Base-by-base conservation (phyloP, 208 protist species). In the Crithidia acanthocephali region DNA sequence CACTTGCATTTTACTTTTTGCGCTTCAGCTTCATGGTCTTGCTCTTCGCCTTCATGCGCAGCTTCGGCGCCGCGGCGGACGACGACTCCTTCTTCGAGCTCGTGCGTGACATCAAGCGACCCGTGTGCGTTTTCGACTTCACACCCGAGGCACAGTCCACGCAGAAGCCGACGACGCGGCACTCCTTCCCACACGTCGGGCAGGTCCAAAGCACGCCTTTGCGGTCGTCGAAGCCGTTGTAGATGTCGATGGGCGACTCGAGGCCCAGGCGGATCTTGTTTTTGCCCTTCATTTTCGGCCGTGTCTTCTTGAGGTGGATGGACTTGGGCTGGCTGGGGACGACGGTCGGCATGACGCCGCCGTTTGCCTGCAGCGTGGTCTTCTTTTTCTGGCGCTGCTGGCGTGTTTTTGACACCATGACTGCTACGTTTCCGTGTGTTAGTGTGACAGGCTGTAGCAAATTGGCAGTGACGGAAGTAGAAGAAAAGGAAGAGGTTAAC, bases 201-300 rank as follows among this genome's bases (percentile, higher is more conserved):
- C 92, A 97, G 28, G 67, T 66, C 90, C 92, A 97, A 23, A 90
- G 68, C 25, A 97, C 88, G 22, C 92, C 92, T 67, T 92, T 88
- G 64, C 82, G 76, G 25, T 92, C 86, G 37, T 97, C 92, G 44
- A 97, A 94, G 23, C 89, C 88, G 37, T 74, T 83, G 71, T 97
- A 97, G 59, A 97, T 92, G 57, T 97, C 88, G 16, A 92, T 72
- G 1, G 86, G 90, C 52, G 67, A 86, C 67, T 95, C 92, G 15
- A 93, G 83, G 15, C 92, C 92, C 9, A 97, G 83, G 23, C 92
- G 89, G 56, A 97, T 94, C 77, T 97, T 97, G 74, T 88, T 87
- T 63, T 97, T 97, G 25, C 88, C 80, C 72, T 95, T 97, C 92
- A 97, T 97, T 18, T 81, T 82, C 1, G 92, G 92, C 13, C 88